Conservation (phyloP, 805 yeast species). For the Cyberlindnera lachancei region DNA sequence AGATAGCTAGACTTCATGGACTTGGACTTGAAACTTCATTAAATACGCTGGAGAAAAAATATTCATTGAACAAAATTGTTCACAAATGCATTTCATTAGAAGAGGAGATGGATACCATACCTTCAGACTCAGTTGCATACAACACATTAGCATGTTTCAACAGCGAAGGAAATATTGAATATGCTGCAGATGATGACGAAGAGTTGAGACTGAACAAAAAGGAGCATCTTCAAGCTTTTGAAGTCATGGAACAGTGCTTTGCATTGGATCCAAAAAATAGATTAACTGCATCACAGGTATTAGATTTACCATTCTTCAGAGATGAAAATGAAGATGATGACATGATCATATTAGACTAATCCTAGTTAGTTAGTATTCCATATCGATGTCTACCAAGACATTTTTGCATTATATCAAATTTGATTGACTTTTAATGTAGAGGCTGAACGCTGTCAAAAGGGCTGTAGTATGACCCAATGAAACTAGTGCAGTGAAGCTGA, state of each 20-base stretch:
- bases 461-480: no score
- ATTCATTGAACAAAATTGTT: slow-evolving; percentile 29
- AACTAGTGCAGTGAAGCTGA: no score
- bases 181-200: slow-evolving; percentile 3
- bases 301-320: slow-evolving; percentile 27
- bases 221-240: slow-evolving; percentile 17
- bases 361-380: neutral
- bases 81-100: slow-evolving; percentile 38
- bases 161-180: slow-evolving; percentile 4
- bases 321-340: slow-evolving; percentile 14
- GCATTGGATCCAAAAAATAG: slow-evolving; percentile 74
- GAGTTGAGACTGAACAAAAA: slow-evolving; percentile 5
- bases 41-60: slow-evolving; percentile 34
- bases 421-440: no score
- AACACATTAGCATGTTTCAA: slow-evolving; percentile 44
- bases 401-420: no score
- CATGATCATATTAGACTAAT: slow-evolving; percentile 8
- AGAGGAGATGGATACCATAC: slow-evolving; percentile 50
- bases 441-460: no score
- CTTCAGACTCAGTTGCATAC: slow-evolving; percentile 63
- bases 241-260: slow-evolving; percentile 40
- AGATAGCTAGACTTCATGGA: slow-evolving; percentile 82
- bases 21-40: slow-evolving; percentile 69
- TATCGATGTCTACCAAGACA: no score
- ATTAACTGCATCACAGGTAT: slow-evolving; percentile 72